Evolutionary conservation across 2,329 filamentous ascomycete species (phyloP).

Genomic region (Beauveria varroae): DNA sequence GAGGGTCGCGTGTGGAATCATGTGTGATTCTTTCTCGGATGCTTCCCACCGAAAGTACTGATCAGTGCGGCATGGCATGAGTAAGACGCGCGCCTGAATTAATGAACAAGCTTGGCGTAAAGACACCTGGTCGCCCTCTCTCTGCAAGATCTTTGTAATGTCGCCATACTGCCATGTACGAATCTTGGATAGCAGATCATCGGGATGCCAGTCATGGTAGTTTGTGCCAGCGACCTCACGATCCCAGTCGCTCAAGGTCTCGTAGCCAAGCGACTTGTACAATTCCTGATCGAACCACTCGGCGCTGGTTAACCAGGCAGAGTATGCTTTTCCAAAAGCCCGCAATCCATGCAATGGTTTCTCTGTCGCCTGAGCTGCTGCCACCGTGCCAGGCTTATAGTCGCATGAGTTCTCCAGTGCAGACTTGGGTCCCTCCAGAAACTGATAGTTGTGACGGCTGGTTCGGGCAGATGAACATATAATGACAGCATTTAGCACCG

Average conservation of each 20-base stretch:
- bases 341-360: conserved; percentile 17
- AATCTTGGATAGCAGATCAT: conserved; percentile 34
- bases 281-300: conserved; percentile 36
- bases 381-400: conserved; percentile 26
- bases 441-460: conserved; percentile 38
- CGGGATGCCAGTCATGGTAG: conserved; percentile 33
- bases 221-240: conserved; percentile 20
- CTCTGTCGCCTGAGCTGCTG: too few relatives aligned
- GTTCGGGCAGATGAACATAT: conserved; percentile 40
- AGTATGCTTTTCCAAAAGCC: conserved; percentile 39
- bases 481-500: conserved; percentile 31
- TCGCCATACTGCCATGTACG: conserved; percentile 39
- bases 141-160: conserved; percentile 15
- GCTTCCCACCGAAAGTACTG: conserved; percentile 51
- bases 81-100: conserved; percentile 55
- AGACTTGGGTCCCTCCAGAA: conserved; percentile 37
- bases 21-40: conserved; percentile 24
- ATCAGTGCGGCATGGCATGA: conserved; percentile 56
- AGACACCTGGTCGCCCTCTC: conserved; percentile 17
- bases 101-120: conserved; percentile 45
- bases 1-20: conserved; percentile 21
- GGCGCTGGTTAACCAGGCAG: conserved; percentile 37
- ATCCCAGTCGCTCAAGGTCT: conserved; percentile 30
- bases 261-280: conserved; percentile 29
- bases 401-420: conserved; percentile 33